A percentile compares a stretch with the other conserved stretches of the same genome.
Conservation (phyloP, 2,329 filamentous ascomycete genomes). For the Cladosporium sphaerospermum region DNA sequence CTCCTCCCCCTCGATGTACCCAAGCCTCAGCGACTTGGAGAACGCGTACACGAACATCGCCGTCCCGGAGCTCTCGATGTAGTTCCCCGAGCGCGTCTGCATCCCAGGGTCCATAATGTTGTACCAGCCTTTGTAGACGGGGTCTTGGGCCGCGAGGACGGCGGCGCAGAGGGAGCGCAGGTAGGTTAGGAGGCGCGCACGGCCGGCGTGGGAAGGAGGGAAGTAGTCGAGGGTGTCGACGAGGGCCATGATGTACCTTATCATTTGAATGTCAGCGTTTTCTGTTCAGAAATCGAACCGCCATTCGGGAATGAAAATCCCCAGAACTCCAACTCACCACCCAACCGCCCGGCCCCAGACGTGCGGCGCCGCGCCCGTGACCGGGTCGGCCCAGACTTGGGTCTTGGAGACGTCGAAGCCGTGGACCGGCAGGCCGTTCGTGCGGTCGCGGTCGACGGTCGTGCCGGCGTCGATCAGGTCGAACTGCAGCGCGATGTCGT, state of each 20-base stretch:
- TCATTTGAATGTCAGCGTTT: too few species aligned
- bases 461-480: conserved; percentile 41
- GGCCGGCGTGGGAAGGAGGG: conserved; percentile 30
- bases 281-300: too few species aligned
- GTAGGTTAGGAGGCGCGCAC: conserved; percentile 30
- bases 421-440: conserved; percentile 42
- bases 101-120: conserved; percentile 40
- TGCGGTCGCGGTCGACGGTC: conserved; percentile 34
- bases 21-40: conserved; percentile 41
- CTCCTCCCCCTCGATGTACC: conserved; percentile 24
- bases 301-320: neutral
- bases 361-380: conserved; percentile 44
- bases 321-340: conserved; percentile 31
- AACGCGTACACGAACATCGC: conserved; percentile 52
- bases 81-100: conserved; percentile 40
- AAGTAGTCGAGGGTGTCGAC: conserved; percentile 43
- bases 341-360: conserved; percentile 49
- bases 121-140: conserved; percentile 48
- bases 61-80: conserved; percentile 52
- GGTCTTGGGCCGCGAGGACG: conserved; percentile 35
- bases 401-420: conserved; percentile 45
- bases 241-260: conserved; percentile 41
- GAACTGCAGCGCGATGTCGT: conserved; percentile 37
- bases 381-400: conserved; percentile 46
- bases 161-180: conserved; percentile 34